Evolutionary conservation across 139 green algal species (phyloP), one percentile per base, ranked within the genome.

Genomic region (Bryopsis sp.): DNA sequence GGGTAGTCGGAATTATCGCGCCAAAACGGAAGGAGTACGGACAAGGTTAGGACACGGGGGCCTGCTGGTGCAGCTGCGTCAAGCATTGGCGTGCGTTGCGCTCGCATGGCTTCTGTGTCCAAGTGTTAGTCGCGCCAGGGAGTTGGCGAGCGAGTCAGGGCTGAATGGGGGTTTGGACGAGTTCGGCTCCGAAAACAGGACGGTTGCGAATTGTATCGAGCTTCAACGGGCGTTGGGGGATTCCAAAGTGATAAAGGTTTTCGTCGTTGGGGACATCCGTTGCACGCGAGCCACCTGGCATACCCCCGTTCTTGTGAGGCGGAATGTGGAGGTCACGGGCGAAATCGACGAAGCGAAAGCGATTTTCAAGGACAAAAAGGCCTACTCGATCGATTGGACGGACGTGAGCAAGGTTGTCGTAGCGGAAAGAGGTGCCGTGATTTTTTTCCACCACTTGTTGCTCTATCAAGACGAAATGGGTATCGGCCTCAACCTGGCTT

Each of bases 381-480:
- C 6, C 6, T 4, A 7, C 7, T 69, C 26, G 11, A 35, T 69
- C 3, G 15, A 69, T 36, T 69, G 62, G 62, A 69, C 34, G 11
- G 39, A 69, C 37, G 15, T 31, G 8, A 50, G 39, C 3, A 35
- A 69, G 35, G 62, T 69, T 3, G 38, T 69, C 8, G 54, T 69
- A 8, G 62, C n/a, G 8, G 62, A 69, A 35, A 31, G 62, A 4
- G 54, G n/a, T 7, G 62, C 62, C 15, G 8, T 38, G 15, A 8
- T 69, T 4, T 32, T 32, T n/a, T 15, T 57, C 4, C 62, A 69
- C 26, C 35, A 69, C 43, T 35, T 69, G 6, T 5, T 69, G 37
- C 48, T 69, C 8, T 32, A 58, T n/a, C 62, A 69, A 35, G 33
- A 54, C 7, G 62, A 69, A 11, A 47, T 69, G 36, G 62, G 62